Base-by-base conservation (phyloP, 371 early-diverging fungal genomes). In the Zychaea mexicana region DNA sequence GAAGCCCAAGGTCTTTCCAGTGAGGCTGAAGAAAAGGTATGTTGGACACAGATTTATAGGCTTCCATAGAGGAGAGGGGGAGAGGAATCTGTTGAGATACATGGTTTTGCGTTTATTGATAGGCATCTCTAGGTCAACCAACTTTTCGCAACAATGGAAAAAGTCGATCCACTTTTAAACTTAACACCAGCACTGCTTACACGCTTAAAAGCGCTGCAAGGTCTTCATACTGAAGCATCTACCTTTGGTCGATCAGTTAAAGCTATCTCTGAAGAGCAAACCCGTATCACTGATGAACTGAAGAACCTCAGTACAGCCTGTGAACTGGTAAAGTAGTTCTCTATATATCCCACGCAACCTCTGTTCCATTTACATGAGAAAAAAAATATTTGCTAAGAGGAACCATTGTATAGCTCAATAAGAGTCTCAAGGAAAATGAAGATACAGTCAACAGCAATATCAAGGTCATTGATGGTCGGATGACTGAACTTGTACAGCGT, bases 181-280 rank as follows among this genome's bases (percentile, higher is more conserved):
- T 69, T 93, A 60, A 87, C 94, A 0, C 96, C 95, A 15, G 90
- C 91, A 6, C 79, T 95, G 32, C 81, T 95, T 19, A 78, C 89
- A 6, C 88, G 97, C 56, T 78, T 96, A 60, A 92, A 91, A 63
- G 87, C 90, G 2, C 77, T 97, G 52, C 88, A 92, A 65, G 73
- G 77, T 7, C 74, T 96, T 61, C 97, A 97, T 68, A 81, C 85
- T 0, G 94, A 95, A 64, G 94, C 95, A 2, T 84, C 92, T 7
- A 85, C 88, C 36, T 92, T 93, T 66, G 84, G 90, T 8, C 90
- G 90, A 15, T 87, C 90, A 12, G 78, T 95, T 47, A 85, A 86
- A 60, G 81, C 86, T 70, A 80, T 95, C 61, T 85, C 86, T 8
- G 75, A 77, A 45, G 94, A 92, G 65, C 95, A 94, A 64, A 82